Evolutionary conservation across 116 monocot genomes (phyloP).

Genomic region (Cymodocea nodosa): DNA sequence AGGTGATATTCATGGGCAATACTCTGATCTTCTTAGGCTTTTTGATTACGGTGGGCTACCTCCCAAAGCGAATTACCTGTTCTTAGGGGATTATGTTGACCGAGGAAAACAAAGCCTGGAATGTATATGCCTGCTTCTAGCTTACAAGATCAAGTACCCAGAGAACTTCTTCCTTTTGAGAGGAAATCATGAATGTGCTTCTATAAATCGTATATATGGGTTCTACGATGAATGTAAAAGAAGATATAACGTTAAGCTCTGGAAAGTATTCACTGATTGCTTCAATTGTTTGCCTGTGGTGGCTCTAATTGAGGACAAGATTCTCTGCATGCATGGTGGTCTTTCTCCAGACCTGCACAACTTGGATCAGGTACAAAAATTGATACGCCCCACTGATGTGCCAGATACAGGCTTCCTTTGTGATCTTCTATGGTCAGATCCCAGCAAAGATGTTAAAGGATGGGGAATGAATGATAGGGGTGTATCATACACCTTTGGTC

Average conservation of each 20-base stretch:
- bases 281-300: slow-evolving; percentile 13
- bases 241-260: slow-evolving; percentile 10
- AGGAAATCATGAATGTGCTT: slow-evolving; percentile 15
- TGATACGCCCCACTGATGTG: slow-evolving; percentile 7
- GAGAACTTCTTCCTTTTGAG: slow-evolving; percentile 15
- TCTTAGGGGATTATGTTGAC: slow-evolving; percentile 14
- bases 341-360: slow-evolving; percentile 6
- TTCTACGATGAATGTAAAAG: slow-evolving; percentile 17
- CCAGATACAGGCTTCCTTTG: slow-evolving; percentile 8
- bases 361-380: slow-evolving; percentile 4
- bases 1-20: slow-evolving; percentile 17
- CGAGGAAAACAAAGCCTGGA: slow-evolving; percentile 15
- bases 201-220: slow-evolving; percentile 16
- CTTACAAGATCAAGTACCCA: slow-evolving; percentile 12
- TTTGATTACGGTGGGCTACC: slow-evolving; percentile 13
- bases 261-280: slow-evolving; percentile 14
- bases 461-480: slow-evolving; percentile 16
- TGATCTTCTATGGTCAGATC: slow-evolving; percentile 15
- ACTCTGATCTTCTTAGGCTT: slow-evolving; percentile 15
- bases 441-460: slow-evolving; percentile 8
- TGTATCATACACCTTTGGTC: slow-evolving; percentile 13
- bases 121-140: slow-evolving; percentile 11
- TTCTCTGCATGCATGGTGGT: slow-evolving; percentile 11
- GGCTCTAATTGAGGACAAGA: slow-evolving; percentile 9
- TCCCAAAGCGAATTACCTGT: slow-evolving; percentile 12